These are phyloP conservation scores for Achlya hypogyna DNA, from an alignment of 352 stramenopile species.

Conservation along the genomic window DNA sequence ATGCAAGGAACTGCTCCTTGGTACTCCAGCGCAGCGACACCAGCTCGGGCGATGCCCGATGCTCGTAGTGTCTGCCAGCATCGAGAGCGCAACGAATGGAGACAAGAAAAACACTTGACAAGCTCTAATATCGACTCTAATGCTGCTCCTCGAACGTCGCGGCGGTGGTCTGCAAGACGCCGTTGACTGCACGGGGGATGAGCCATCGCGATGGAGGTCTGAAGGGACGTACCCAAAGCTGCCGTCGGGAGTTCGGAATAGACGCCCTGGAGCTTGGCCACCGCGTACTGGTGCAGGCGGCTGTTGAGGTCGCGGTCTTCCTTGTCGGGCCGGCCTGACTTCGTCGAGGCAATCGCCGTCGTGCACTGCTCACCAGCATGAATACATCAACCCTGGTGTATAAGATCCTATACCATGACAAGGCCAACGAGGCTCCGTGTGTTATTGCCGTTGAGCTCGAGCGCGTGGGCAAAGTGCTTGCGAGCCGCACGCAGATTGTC, in stretches of 20 bases:
- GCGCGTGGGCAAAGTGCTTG: constrained; percentile 61
- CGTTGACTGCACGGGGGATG: background rate
- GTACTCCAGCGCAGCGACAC: too few species aligned
- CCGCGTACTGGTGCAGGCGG: constrained; percentile 29
- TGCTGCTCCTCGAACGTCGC: background rate
- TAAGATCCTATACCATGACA: constrained; percentile 21
- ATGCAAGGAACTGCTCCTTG: too few species aligned
- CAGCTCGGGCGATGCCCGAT: too few species aligned
- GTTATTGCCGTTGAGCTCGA: constrained; percentile 58
- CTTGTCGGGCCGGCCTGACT: constrained; percentile 32
- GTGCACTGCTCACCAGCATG: constrained; percentile 28
- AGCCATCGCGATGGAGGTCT: background rate
- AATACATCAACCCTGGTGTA: background rate
- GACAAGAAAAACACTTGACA: too few species aligned
- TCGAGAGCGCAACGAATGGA: too few species aligned
- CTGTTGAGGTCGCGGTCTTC: constrained; percentile 48
- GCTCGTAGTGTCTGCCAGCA: too few species aligned
- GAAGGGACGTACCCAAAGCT: background rate
- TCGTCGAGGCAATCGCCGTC: constrained; percentile 38
- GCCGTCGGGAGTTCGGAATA: background rate
- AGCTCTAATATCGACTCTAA: too few species aligned
- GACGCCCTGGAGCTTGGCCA: background rate
- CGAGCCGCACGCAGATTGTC: constrained; percentile 48
- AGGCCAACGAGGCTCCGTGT: constrained; percentile 41
- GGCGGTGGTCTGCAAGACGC: background rate